phyloP scores from a whole-genome alignment of 257 asterid genomes.

The Leonotis leonurus region DNA sequence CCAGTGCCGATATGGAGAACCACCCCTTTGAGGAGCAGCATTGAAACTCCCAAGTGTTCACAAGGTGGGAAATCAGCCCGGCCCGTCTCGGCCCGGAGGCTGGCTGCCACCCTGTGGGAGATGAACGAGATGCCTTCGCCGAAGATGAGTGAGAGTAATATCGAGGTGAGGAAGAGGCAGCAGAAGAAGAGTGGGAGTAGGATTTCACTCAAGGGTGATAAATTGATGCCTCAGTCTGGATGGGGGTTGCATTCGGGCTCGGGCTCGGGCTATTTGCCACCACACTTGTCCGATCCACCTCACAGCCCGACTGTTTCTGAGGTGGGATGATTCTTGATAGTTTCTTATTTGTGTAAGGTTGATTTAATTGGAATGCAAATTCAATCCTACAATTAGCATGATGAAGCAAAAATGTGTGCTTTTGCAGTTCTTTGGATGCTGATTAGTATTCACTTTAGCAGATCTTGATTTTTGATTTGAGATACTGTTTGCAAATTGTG shows the following conservation, averaged over 20 bases:
- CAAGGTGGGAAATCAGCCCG: conserved; percentile 54
- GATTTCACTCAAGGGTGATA: conserved; percentile 36
- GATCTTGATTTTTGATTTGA: neutral
- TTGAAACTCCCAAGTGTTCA: conserved; percentile 55
- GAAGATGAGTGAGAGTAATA: conserved; percentile 32
- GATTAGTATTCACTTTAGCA: neutral
- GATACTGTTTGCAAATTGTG: neutral
- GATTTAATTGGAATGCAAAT: neutral
- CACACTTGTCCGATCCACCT: conserved; percentile 76
- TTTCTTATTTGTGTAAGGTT: neutral
- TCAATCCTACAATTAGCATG: neutral
- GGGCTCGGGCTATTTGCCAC: conserved; percentile 50
- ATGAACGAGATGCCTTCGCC: conserved; percentile 83
- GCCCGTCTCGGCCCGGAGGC: conserved; percentile 80
- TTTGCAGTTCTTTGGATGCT: neutral
- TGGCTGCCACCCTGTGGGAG: conserved; percentile 93
- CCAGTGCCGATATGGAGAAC: conserved; percentile 88
- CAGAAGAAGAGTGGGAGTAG: conserved; percentile 28
- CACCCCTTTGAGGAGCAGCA: conserved; percentile 39
- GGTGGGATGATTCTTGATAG: conserved; percentile 26
- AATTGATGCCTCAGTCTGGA: conserved; percentile 27
- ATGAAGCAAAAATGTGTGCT: neutral
- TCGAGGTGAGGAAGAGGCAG: conserved; percentile 27
- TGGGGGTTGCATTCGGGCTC: conserved; percentile 22
- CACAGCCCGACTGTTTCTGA: conserved; percentile 66